A percentile compares a stretch with the other conserved stretches of the same genome.
These are phyloP conservation scores for Epichloe coenophiala DNA, from an alignment of 2,329 filamentous ascomycete species.

Conservation along the genomic window DNA sequence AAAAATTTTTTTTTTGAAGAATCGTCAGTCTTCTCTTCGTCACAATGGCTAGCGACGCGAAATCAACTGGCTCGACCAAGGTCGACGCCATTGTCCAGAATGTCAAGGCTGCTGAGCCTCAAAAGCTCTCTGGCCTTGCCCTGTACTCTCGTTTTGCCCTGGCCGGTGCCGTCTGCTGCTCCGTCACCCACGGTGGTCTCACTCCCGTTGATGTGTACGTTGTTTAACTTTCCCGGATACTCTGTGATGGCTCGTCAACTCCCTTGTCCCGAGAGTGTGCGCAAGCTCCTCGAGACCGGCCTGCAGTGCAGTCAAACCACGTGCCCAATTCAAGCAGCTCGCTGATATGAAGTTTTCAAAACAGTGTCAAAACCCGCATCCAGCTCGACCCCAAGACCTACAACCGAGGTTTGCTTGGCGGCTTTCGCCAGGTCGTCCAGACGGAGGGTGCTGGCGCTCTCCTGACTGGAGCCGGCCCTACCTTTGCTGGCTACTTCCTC, in stretches of 20 bases:
- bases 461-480: conserved; percentile 74
- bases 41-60: conserved; percentile 29
- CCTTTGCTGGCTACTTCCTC: conserved; percentile 83
- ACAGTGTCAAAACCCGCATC: conserved; percentile 87
- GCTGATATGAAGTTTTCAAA: background rate
- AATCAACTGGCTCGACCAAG: conserved; percentile 28
- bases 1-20: background rate
- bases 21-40: conserved; percentile 5
- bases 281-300: background rate
- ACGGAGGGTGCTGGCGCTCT: conserved; percentile 79
- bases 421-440: conserved; percentile 73
- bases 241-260: background rate
- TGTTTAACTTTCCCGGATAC: background rate
- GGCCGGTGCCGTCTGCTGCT: conserved; percentile 95
- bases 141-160: conserved; percentile 97
- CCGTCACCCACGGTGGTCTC: conserved; percentile 89
- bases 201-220: conserved; percentile 99
- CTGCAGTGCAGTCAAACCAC: background rate
- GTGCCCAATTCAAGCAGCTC: background rate
- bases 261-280: background rate
- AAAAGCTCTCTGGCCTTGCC: conserved; percentile 36
- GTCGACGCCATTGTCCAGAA: conserved; percentile 31
- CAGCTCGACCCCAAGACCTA: conserved; percentile 84
- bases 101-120: conserved; percentile 25
- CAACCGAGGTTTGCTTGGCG: conserved; percentile 76